Evolutionary conservation across 1,284 basidiomycete species (phyloP).

Genomic region (Ceratobasidium sp.): DNA sequence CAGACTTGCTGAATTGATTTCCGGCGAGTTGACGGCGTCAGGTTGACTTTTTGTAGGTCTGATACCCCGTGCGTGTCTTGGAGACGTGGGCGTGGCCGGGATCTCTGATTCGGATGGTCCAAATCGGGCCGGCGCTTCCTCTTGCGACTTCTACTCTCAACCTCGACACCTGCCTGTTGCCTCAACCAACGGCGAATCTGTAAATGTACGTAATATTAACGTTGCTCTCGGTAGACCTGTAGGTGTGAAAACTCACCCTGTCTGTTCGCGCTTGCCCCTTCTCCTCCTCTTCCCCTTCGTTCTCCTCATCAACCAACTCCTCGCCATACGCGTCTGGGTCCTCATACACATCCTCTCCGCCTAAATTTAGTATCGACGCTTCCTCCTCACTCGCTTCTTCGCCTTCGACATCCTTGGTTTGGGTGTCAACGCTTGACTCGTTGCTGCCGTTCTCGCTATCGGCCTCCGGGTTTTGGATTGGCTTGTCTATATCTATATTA

Average conservation of each 20-base stretch:
- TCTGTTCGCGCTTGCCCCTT: too few species aligned
- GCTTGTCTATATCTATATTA: too few species aligned
- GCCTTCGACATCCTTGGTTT: background rate
- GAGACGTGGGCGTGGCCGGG: slow-evolving; percentile 21
- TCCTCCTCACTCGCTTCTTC: background rate
- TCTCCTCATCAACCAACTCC: too few species aligned
- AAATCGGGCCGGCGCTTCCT: slow-evolving; percentile 17
- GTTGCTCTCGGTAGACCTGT: too few species aligned
- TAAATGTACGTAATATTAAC: too few species aligned
- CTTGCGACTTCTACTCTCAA: background rate
- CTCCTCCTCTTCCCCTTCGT: too few species aligned
- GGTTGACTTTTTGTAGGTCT: slow-evolving; percentile 9
- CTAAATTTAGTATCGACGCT: background rate
- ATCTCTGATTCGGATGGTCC: slow-evolving; percentile 1
- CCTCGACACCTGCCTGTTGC: background rate
- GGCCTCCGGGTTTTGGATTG: too few species aligned
- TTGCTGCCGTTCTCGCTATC: too few species aligned
- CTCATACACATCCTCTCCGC: background rate
- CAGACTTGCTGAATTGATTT: slow-evolving; percentile 18
- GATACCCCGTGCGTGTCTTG: slow-evolving; percentile 4
- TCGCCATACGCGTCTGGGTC: background rate
- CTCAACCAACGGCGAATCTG: too few species aligned
- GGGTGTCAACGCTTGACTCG: too few species aligned
- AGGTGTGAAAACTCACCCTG: too few species aligned
- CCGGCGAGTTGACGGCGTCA: background rate